Conservation (phyloP, 805 yeast genomes). For the Aciculoconidium aculeatum region DNA sequence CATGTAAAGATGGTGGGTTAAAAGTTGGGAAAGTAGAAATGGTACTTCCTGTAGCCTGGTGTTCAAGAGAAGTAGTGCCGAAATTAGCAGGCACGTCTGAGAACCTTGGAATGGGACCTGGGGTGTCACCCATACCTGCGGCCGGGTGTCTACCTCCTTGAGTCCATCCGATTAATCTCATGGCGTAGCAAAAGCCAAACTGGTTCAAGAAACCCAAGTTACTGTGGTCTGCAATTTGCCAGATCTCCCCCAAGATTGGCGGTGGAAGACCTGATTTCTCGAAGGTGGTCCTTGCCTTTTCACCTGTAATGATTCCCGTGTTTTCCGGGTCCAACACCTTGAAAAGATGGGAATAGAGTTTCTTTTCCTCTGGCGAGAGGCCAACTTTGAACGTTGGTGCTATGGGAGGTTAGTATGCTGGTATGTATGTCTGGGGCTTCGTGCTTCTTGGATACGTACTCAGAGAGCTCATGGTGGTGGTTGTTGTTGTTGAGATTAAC, state of each 20-base stretch:
- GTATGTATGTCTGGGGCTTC: neutral
- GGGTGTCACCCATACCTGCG: slow-evolving; percentile 45
- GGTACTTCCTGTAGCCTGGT: no score
- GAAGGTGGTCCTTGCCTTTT: slow-evolving; percentile 72
- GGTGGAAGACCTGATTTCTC: slow-evolving; percentile 84
- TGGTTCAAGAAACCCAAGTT: slow-evolving; percentile 81
- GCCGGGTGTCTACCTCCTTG: slow-evolving; percentile 64
- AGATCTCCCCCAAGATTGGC: slow-evolving; percentile 74
- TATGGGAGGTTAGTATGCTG: slow-evolving; percentile 12
- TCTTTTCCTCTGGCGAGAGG: slow-evolving; percentile 71
- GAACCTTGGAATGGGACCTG: slow-evolving; percentile 65
- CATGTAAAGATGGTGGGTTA: no score
- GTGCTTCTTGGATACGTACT: no score
- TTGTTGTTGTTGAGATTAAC: slow-evolving; percentile 3
- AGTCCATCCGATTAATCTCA: slow-evolving; percentile 84
- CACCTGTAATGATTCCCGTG: slow-evolving; percentile 83
- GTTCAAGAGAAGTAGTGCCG: no score
- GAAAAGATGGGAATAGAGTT: slow-evolving; percentile 69
- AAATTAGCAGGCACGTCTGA: slow-evolving; percentile 30
- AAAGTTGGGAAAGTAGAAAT: no score
- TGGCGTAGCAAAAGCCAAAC: slow-evolving; percentile 74
- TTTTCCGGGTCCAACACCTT: slow-evolving; percentile 71
- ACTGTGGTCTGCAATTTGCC: slow-evolving; percentile 91
- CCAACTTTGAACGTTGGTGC: slow-evolving; percentile 37
- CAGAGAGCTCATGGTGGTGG: no score